A percentile compares a stretch with the other conserved stretches of the same genome.
Evolutionary conservation across 1,139 yeast genomes (phyloP).

Genomic region (Pichia sp.): DNA sequence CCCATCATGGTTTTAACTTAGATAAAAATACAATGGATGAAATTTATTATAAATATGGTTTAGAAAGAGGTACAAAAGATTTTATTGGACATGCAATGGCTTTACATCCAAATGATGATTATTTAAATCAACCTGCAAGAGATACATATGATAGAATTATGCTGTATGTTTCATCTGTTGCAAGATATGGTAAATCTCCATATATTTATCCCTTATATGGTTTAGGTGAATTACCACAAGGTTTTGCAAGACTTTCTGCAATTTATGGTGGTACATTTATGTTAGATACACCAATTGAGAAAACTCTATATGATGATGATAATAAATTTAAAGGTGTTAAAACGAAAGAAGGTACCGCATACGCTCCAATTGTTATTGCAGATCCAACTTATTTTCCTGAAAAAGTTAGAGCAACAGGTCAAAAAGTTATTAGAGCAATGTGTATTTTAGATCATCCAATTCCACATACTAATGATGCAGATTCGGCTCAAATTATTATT

Average conservation of each 20-base stretch:
- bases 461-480: conserved; percentile 75
- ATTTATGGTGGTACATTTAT: conserved; percentile 98
- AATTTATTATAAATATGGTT: conserved; percentile 80
- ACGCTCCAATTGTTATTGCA: conserved; percentile 91
- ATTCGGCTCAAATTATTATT: conserved; percentile 87
- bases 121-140: conserved; percentile 82
- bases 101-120: conserved; percentile 88
- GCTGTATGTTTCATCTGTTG: conserved; percentile 83
- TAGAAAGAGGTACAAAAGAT: conserved; percentile 90
- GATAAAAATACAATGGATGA: conserved; percentile 92
- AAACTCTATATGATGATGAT: conserved; percentile 64
- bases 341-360: conserved; percentile 87
- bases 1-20: conserved; percentile 83
- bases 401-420: conserved; percentile 78
- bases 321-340: conserved; percentile 79
- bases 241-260: conserved; percentile 94
- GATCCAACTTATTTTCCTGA: conserved; percentile 98
- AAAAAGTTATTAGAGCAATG: conserved; percentile 89
- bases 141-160: conserved; percentile 85
- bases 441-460: conserved; percentile 89
- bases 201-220: conserved; percentile 95
- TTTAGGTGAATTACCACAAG: conserved; percentile 96
- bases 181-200: conserved; percentile 94
- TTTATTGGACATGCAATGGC: conserved; percentile 99
- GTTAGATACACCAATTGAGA: conserved; percentile 95